Conservation (phyloP, 2,329 filamentous ascomycete genomes). For the Trichophyton benhamiae region DNA sequence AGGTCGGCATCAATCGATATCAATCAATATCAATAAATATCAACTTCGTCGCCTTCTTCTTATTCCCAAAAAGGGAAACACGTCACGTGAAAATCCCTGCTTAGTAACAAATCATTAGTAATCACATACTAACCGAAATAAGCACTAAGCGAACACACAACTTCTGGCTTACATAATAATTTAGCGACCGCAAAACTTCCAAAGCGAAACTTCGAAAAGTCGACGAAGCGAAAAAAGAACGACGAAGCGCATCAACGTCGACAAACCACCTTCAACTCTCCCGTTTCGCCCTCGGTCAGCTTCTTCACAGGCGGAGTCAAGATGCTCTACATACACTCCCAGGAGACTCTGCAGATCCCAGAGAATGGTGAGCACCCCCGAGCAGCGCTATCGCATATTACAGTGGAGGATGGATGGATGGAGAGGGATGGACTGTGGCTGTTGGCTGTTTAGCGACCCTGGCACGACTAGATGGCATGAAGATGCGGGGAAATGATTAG, state of each 20-base stretch:
- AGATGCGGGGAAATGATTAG: not conserved
- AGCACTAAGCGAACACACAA: not conserved
- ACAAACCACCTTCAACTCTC: constrained; percentile 13
- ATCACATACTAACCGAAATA: not conserved
- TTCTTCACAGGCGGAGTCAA: constrained; percentile 46
- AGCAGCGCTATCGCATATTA: not conserved
- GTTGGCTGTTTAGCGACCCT: too few relatives aligned
- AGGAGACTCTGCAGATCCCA: constrained; percentile 89
- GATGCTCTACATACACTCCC: constrained; percentile 99
- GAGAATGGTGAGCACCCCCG: constrained; percentile 69
- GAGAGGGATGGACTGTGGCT: too few relatives aligned
- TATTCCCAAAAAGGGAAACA: not conserved
- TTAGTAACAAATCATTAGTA: not conserved
- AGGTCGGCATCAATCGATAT: too few relatives aligned
- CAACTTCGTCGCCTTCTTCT: not conserved
- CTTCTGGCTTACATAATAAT: constrained; percentile 10
- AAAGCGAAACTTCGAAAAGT: not conserved
- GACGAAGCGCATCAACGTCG: constrained; percentile 13
- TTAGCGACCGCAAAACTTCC: constrained; percentile 30
- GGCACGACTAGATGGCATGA: not conserved
- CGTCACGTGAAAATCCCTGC: not conserved
- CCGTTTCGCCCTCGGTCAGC: constrained; percentile 28
- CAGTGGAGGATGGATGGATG: not conserved
- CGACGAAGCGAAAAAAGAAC: not conserved
- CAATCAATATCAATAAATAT: not conserved